Conservation (phyloP, 345 rosid species). For the Schrenkiella parvula region DNA sequence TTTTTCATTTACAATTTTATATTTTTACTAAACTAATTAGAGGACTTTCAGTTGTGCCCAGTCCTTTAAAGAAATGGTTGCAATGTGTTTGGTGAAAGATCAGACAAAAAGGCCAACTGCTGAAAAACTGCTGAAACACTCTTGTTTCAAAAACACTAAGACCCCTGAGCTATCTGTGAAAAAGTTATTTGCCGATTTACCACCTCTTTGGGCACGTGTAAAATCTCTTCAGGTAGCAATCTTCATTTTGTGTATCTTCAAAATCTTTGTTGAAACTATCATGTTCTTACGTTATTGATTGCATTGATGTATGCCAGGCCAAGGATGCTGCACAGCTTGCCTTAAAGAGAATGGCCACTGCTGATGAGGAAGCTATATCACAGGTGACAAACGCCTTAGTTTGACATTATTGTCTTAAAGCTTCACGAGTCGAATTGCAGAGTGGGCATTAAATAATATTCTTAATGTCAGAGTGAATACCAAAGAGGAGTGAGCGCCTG, state of each 20-base stretch:
- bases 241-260: background rate
- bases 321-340: constrained; percentile 97
- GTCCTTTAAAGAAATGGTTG: constrained; percentile 99
- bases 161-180: constrained; percentile 88
- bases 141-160: constrained; percentile 88
- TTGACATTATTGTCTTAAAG: background rate
- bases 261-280: constrained; percentile 10
- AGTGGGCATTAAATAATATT: constrained; percentile 1
- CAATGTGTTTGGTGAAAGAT: constrained; percentile 99
- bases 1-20: constrained; percentile 5
- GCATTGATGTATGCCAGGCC: constrained; percentile 48
- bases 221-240: constrained; percentile 84
- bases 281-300: constrained; percentile 11
- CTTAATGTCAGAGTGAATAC: constrained; percentile 76
- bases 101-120: constrained; percentile 97
- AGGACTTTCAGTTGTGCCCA: constrained; percentile 89
- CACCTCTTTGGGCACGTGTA: constrained; percentile 91
- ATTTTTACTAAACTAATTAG: constrained; percentile 61
- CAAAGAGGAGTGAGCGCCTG: constrained; percentile 99
- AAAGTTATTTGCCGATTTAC: constrained; percentile 67
- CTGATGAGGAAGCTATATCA: constrained; percentile 93
- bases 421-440: background rate
- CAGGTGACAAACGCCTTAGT: constrained; percentile 48
- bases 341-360: constrained; percentile 88
- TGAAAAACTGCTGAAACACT: constrained; percentile 83